Percentiles rank a stretch among this genome's conserved stretches.
phyloP scores from a whole-genome alignment of 441 rosid genomes.

The Capsella rubella region DNA sequence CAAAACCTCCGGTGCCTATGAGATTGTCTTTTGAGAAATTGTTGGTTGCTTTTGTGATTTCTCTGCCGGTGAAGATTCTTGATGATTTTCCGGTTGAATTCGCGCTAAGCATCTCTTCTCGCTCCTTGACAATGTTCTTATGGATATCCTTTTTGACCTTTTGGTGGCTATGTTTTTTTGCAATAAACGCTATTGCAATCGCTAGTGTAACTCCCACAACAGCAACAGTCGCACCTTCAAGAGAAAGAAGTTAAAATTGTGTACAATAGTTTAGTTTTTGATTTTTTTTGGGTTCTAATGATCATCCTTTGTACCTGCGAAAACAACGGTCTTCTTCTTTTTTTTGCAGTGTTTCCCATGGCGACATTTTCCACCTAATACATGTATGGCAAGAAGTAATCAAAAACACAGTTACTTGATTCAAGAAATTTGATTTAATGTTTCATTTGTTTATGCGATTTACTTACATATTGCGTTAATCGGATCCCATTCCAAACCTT shows the following conservation, averaged over 20 bases:
- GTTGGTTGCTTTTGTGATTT: conserved; percentile 53
- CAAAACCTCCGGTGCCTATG: conserved; percentile 58
- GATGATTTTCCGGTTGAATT: conserved; percentile 49
- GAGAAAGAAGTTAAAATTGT: neutral
- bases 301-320: conserved; percentile 49
- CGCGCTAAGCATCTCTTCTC: conserved; percentile 53
- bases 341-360: conserved; percentile 63
- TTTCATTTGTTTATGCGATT: conserved; percentile 12
- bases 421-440: neutral
- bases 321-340: conserved; percentile 53
- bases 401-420: conserved; percentile 13
- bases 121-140: conserved; percentile 50
- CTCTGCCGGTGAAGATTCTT: conserved; percentile 56
- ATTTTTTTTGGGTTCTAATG: neutral
- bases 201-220: conserved; percentile 41
- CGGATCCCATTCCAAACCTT: conserved; percentile 57
- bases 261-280: neutral
- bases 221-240: conserved; percentile 53
- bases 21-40: conserved; percentile 55
- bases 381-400: conserved; percentile 24
- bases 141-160: conserved; percentile 42
- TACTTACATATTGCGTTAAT: conserved; percentile 55
- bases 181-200: conserved; percentile 33
- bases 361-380: conserved; percentile 51
- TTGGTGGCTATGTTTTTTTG: conserved; percentile 39